These are phyloP conservation scores for Kodamaea kaohsiungensis DNA, from an alignment of 805 yeast genomes.

Conservation along the genomic window DNA sequence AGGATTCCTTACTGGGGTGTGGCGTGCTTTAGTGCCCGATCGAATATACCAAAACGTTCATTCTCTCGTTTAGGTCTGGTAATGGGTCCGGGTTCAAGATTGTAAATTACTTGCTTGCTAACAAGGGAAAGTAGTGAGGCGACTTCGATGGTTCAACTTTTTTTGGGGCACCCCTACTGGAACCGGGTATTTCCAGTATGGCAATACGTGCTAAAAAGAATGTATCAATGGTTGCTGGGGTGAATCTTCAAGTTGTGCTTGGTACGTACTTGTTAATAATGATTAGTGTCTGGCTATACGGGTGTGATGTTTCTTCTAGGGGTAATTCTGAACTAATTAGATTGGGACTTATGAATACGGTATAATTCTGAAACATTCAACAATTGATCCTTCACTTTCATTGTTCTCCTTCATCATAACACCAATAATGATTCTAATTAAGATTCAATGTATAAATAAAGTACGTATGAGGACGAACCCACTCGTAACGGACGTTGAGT, in stretches of 20 bases:
- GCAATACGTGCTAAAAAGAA: not conserved
- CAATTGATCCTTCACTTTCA: not conserved
- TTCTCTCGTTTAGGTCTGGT: not conserved
- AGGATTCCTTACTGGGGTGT: not conserved
- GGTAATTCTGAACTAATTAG: not conserved
- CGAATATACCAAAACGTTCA: not conserved
- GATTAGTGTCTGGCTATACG: too few species aligned
- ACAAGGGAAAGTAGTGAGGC: not conserved
- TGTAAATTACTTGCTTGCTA: not conserved
- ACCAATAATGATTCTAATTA: too few species aligned
- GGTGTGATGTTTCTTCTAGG: not conserved
- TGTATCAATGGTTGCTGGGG: not conserved
- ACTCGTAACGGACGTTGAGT: too few species aligned
- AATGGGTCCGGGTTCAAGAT: not conserved
- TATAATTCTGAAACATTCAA: too few species aligned
- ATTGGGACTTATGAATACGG: too few species aligned
- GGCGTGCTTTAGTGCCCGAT: not conserved
- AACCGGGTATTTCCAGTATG: not conserved
- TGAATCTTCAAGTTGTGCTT: not conserved
- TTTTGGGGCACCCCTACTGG: not conserved
- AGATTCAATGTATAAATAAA: too few species aligned
- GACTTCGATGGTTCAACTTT: not conserved
- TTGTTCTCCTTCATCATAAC: not conserved
- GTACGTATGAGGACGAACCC: too few species aligned
- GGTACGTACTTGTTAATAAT: too few species aligned